Conservation (phyloP, 164 flowering plant species). For the Brasenia schreberi region DNA sequence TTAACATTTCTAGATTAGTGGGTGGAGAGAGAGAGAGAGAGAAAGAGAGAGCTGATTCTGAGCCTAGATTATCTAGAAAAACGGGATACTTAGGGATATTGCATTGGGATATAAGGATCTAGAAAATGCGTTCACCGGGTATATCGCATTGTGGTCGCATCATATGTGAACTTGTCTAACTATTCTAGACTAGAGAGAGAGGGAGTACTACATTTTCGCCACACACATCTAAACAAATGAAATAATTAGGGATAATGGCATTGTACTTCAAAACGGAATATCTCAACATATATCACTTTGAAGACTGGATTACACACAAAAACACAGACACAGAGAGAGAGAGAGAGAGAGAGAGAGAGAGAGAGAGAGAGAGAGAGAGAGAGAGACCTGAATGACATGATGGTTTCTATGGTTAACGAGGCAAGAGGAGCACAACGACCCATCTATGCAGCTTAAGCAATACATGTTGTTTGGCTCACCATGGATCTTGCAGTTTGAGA, state of each 20-base stretch:
- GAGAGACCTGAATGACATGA: constrained; percentile 30
- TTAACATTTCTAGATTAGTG: too few relatives aligned
- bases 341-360: constrained; percentile 5
- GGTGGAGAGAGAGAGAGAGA: too few relatives aligned
- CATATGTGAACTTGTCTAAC: too few relatives aligned
- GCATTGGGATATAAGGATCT: too few relatives aligned
- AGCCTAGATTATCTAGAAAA: too few relatives aligned
- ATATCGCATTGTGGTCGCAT: too few relatives aligned
- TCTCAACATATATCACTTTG: not conserved
- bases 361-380: not conserved
- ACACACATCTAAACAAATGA: too few relatives aligned
- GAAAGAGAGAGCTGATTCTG: too few relatives aligned
- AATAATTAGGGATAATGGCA: not conserved
- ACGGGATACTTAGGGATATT: too few relatives aligned
- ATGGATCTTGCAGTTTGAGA: constrained; percentile 32
- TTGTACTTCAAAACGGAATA: not conserved
- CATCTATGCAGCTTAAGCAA: constrained; percentile 40
- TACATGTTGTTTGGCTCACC: constrained; percentile 39
- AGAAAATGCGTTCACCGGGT: too few relatives aligned
- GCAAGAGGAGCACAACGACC: constrained; percentile 39
- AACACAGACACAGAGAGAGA: not conserved
- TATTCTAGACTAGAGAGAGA: not conserved
- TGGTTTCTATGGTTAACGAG: constrained; percentile 27
- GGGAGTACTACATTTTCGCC: not conserved
- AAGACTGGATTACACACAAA: too few relatives aligned